phyloP scores from a whole-genome alignment of 495 filamentous ascomycete species.

The Physcia stellaris region DNA sequence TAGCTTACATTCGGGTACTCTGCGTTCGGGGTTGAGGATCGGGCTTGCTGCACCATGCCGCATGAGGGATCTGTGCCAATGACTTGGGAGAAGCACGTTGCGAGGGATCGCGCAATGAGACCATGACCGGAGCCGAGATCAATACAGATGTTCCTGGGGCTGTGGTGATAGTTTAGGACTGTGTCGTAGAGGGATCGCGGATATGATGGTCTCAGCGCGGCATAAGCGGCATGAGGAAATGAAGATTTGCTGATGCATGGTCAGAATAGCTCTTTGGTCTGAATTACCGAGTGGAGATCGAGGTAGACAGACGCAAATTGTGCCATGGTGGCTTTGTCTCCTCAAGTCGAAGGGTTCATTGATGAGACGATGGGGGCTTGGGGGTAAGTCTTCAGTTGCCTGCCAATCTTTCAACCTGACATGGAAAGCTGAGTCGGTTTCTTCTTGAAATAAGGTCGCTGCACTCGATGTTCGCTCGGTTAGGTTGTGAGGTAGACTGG shows the following conservation, averaged over 20 bases:
- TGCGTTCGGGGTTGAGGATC: conserved; percentile 19
- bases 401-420: too few relatives aligned
- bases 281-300: neutral
- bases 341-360: too few relatives aligned
- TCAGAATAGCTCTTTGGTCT: neutral
- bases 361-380: too few relatives aligned
- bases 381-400: too few relatives aligned
- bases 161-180: conserved; percentile 40
- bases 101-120: conserved; percentile 38
- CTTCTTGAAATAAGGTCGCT: too few relatives aligned
- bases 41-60: conserved; percentile 44
- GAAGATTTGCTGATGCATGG: conserved; percentile 24
- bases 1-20: conserved; percentile 33
- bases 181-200: conserved; percentile 38
- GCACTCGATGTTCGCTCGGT: too few relatives aligned
- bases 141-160: conserved; percentile 27
- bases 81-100: conserved; percentile 31
- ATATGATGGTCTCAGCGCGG: conserved; percentile 50
- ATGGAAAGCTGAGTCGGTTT: too few relatives aligned
- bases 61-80: conserved; percentile 44
- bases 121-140: conserved; percentile 53
- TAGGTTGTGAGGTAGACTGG: too few relatives aligned
- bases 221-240: conserved; percentile 43
- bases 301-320: conserved; percentile 1
- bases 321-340: too few relatives aligned